Evolutionary conservation across 495 filamentous ascomycete genomes (phyloP).

Genomic region (Neurospora sp.): DNA sequence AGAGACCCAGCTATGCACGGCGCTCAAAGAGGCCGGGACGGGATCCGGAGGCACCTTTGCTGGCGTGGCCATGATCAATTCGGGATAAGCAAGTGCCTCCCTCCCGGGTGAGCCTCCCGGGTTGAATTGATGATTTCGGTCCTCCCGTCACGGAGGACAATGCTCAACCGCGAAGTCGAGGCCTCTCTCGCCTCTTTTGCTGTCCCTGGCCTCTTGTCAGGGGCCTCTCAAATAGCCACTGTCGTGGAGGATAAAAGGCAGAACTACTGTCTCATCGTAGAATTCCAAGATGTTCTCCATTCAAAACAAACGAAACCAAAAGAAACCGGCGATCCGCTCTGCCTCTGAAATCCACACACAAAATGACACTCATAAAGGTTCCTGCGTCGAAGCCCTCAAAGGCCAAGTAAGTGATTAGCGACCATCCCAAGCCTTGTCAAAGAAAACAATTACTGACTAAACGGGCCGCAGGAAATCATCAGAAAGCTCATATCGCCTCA

Average conservation of each 20-base stretch:
- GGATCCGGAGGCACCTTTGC: neutral
- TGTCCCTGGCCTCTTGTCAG: neutral
- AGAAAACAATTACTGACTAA: neutral
- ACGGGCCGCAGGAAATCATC: neutral
- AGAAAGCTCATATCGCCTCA: conserved; percentile 6
- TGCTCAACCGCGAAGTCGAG: neutral
- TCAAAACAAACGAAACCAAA: neutral
- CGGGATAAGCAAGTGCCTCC: neutral
- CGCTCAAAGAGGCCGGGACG: neutral
- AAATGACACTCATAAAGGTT: conserved; percentile 1
- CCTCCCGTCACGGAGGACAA: neutral
- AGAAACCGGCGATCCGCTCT: neutral
- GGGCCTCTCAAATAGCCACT: neutral
- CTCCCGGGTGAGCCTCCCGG: neutral
- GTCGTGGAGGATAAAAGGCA: neutral
- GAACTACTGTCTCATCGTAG: no score
- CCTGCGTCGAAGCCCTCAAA: conserved; percentile 6
- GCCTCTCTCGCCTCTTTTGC: neutral
- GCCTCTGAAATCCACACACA: neutral
- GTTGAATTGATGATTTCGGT: neutral
- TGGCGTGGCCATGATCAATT: neutral
- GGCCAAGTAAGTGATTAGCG: conserved; percentile 8
- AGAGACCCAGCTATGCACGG: neutral
- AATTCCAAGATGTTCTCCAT: neutral
- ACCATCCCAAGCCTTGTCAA: neutral